Percentiles rank a stretch among this genome's conserved stretches.
Conservation (phyloP, 2,329 filamentous ascomycete species). For the Neonectria sp. region DNA sequence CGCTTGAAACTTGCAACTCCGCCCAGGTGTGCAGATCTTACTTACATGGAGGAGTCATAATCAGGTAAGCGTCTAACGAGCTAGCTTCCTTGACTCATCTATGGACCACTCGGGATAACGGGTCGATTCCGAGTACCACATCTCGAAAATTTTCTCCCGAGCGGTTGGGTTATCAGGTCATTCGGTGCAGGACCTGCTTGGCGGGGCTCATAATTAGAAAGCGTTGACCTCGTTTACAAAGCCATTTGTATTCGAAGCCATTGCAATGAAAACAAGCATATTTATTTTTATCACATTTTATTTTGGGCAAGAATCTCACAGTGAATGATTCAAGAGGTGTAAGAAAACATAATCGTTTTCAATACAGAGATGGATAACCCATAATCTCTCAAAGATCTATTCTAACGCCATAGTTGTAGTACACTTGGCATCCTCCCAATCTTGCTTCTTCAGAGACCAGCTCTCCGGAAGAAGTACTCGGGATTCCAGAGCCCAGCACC, state of each 20-base stretch:
- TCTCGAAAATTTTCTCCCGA: neutral
- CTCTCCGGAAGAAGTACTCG: neutral
- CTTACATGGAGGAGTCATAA: neutral
- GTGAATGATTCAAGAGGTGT: neutral
- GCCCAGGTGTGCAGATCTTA: neutral
- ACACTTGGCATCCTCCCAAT: neutral
- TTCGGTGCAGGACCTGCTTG: no score
- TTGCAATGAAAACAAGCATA: neutral
- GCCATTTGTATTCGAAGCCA: neutral
- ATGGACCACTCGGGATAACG: neutral
- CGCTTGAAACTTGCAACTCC: neutral
- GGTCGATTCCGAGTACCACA: neutral
- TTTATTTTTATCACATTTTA: neutral
- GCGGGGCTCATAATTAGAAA: neutral
- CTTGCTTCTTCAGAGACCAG: neutral
- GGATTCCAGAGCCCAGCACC: neutral
- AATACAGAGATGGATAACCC: neutral
- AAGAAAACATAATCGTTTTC: neutral
- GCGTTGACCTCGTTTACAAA: no score
- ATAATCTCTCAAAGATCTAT: neutral
- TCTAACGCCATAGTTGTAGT: constrained; percentile 1
- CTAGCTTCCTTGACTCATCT: neutral
- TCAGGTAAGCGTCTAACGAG: neutral
- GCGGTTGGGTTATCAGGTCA: neutral
- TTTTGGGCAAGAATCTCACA: neutral